Evolutionary conservation across 2,329 filamentous ascomycete species (phyloP).

Genomic region (Didymella pinodella): DNA sequence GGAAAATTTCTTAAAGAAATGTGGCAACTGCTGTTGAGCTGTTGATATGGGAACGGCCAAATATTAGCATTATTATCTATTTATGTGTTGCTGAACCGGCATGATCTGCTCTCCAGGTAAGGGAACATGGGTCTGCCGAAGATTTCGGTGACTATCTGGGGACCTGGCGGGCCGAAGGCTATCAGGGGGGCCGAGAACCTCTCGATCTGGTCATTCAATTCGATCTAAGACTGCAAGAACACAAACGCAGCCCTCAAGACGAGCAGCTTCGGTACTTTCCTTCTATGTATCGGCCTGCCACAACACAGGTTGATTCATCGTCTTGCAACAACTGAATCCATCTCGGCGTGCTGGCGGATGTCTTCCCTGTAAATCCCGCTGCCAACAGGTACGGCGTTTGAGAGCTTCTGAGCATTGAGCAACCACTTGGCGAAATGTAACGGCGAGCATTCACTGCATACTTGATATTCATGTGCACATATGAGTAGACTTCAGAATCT

Average conservation of each 20-base stretch:
- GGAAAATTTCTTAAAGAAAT: constrained; percentile 21
- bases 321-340: background rate
- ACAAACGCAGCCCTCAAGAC: background rate
- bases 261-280: background rate
- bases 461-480: too few relatives aligned
- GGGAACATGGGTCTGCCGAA: too few relatives aligned
- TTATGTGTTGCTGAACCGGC: too few relatives aligned
- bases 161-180: background rate
- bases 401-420: too few relatives aligned
- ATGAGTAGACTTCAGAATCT: too few relatives aligned
- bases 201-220: background rate
- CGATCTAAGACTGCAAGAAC: background rate
- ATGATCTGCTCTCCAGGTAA: fast-evolving
- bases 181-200: background rate
- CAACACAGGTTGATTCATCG: background rate
- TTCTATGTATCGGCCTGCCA: background rate
- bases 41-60: background rate
- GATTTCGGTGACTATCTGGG: background rate
- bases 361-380: too few relatives aligned
- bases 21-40: too few relatives aligned
- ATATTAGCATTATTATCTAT: background rate
- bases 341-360: background rate
- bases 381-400: too few relatives aligned
- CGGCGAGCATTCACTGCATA: too few relatives aligned
- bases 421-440: too few relatives aligned